Percentiles rank a stretch among this genome's conserved stretches.
Conservation (phyloP, 345 rosid genomes). For the Citrus sinensis region DNA sequence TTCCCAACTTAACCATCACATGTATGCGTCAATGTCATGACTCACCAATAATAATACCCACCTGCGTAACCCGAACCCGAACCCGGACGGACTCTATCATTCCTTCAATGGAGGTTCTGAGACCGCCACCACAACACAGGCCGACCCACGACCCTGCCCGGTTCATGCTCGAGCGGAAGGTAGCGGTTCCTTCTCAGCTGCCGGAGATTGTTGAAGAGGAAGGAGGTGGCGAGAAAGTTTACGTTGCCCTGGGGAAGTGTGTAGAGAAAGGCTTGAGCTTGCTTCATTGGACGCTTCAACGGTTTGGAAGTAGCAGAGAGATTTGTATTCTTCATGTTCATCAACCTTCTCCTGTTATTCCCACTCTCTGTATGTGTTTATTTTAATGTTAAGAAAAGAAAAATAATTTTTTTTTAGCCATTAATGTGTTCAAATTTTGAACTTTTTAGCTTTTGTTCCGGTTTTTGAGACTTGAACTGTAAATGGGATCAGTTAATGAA, state of each 20-base stretch:
- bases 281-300: slow-evolving; percentile 46
- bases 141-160: slow-evolving; percentile 18
- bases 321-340: slow-evolving; percentile 63
- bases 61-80: neutral
- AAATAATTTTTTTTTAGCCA: neutral
- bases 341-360: slow-evolving; percentile 56
- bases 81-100: neutral
- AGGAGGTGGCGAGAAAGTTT: slow-evolving; percentile 33
- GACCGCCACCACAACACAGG: slow-evolving; percentile 15
- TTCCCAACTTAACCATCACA: neutral
- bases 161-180: neutral
- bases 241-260: slow-evolving; percentile 58
- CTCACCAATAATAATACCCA: neutral
- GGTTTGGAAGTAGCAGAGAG: slow-evolving; percentile 31
- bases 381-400: neutral
- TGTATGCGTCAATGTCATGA: neutral
- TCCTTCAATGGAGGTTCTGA: slow-evolving; percentile 35
- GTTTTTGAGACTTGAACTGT: neutral
- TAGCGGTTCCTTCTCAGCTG: slow-evolving; percentile 7
- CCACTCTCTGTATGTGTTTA: slow-evolving; percentile 48
- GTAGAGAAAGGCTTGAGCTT: slow-evolving; percentile 41
- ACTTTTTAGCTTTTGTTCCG: neutral
- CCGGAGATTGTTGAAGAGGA: slow-evolving; percentile 34
- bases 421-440: neutral
- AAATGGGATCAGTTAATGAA: neutral